These are phyloP conservation scores for Saposhnikovia divaricata DNA, from an alignment of 129 eudicot species.

Conservation along the genomic window DNA sequence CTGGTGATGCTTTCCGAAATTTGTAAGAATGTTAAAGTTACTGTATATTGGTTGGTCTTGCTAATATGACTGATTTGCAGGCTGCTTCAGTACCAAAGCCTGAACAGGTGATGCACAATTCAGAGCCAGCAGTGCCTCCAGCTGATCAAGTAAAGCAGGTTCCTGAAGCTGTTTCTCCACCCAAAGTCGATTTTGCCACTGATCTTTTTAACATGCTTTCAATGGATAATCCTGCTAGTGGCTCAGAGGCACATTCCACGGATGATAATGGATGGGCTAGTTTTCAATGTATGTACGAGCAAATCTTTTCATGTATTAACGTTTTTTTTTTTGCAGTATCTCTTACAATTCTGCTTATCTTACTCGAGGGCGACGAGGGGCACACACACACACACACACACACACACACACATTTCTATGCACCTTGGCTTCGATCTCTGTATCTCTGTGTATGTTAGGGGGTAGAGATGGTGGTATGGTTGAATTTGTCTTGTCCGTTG, in stretches of 20 bases:
- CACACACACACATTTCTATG: too few species aligned
- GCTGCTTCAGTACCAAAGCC: constrained; percentile 29
- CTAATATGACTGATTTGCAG: constrained; percentile 19
- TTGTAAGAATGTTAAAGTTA: not conserved
- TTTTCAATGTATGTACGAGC: constrained; percentile 65
- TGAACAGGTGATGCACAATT: constrained; percentile 45
- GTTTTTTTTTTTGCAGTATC: not conserved
- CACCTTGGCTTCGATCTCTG: not conserved
- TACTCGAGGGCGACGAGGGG: not conserved
- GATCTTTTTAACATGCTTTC: constrained; percentile 97
- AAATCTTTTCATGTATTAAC: not conserved
- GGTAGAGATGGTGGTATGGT: constrained; percentile 1
- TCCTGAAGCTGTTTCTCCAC: constrained; percentile 45
- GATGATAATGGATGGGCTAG: constrained; percentile 93
- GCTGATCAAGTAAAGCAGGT: constrained; percentile 46
- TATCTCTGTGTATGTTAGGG: too few species aligned
- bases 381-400: too few species aligned
- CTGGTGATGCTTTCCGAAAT: not conserved
- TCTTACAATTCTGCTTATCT: not conserved
- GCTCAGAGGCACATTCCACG: constrained; percentile 42
- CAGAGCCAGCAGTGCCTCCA: constrained; percentile 38
- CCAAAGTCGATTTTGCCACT: constrained; percentile 86
- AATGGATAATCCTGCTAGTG: constrained; percentile 57
- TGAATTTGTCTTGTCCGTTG: not conserved
- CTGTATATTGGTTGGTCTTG: not conserved